Evolutionary conservation across 345 rosid genomes (phyloP), one percentile per base, ranked within the genome.

Genomic region (Arabis hirsuta): DNA sequence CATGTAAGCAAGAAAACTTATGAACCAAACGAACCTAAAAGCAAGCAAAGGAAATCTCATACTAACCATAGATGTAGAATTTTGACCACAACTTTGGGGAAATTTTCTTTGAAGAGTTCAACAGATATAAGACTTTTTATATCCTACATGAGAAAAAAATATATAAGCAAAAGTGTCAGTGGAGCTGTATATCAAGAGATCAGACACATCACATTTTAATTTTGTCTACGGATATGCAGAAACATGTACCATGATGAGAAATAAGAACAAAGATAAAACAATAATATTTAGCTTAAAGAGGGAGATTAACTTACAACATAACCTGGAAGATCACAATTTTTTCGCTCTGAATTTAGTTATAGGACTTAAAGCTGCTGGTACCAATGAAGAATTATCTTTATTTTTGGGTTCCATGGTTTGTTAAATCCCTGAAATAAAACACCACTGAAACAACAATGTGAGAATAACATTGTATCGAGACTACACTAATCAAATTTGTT

Each of bases 21-120:
- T 31, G 34, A 31, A 31, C 7, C 7, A 4, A 31, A 31, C 7
- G 34, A 31, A 31, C 7, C 4, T 44, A 31, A 62, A 71, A 39
- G 38, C 64, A 9, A 32, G 22, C 11, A 69, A 54, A 50, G 3
- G 7, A 14, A 55, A 29, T 26, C 20, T 7, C 32, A 62, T 55
- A 68, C 88, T 83, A 66, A 85, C 97, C 88, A 83, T 64, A 87
- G 78, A 62, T 88, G 88, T 55, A 91, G 82, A 76, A 91, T 88
- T 62, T 78, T 87, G 81, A 85, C 90, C 80, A 91, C 95, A 55
- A 79, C 82, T 73, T 82, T 87, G 1, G 92, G 90, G 76, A 96
- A 84, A 69, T 34, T 66, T 68, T 88, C 96, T 81, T 88, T 91
- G 73, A 69, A 78, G 65, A 91, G 88, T 69, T 91, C 96, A 44